Percentiles rank a stretch among this genome's conserved stretches.
These are phyloP conservation scores for Babesia bovis DNA, from an alignment of 169 alveolate species.

Conservation along the genomic window DNA sequence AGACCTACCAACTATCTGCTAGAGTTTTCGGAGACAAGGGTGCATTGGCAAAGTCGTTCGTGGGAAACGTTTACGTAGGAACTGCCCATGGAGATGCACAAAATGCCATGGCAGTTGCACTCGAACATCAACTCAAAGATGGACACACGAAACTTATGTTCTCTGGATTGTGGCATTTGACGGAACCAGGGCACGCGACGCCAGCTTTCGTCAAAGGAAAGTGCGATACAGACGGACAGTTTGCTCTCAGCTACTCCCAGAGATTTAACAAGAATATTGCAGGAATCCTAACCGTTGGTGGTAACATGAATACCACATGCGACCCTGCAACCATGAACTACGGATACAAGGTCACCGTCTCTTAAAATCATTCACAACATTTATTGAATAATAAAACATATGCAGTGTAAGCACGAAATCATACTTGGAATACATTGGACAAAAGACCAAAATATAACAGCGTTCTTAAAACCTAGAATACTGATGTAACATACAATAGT, in stretches of 20 bases:
- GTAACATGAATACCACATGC: slow-evolving; percentile 36
- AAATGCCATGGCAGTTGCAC: slow-evolving; percentile 29
- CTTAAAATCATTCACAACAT: not conserved
- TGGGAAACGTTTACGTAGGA: slow-evolving; percentile 51
- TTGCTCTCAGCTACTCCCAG: slow-evolving; percentile 54
- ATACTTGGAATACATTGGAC: too few species aligned
- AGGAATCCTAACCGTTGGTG: slow-evolving; percentile 36
- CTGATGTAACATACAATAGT: too few species aligned
- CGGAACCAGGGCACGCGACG: slow-evolving; percentile 28
- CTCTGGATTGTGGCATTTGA: slow-evolving; percentile 61
- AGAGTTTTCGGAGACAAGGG: slow-evolving; percentile 59
- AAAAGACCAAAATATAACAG: too few species aligned
- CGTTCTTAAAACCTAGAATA: too few species aligned
- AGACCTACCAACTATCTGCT: slow-evolving; percentile 36
- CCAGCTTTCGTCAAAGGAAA: slow-evolving; percentile 62
- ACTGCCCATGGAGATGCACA: slow-evolving; percentile 35
- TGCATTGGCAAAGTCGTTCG: slow-evolving; percentile 11
- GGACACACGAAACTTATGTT: slow-evolving; percentile 36
- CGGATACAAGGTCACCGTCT: slow-evolving; percentile 55
- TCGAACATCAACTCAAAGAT: slow-evolving; percentile 48
- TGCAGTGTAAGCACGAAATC: too few species aligned
- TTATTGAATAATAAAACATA: not conserved
- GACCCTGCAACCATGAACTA: slow-evolving; percentile 41
- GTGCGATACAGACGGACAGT: slow-evolving; percentile 56
- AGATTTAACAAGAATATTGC: slow-evolving; percentile 48